Evolutionary conservation across 2,329 filamentous ascomycete genomes (phyloP), one percentile per base, ranked within the genome.

Genomic region (Exophiala dermatitidis): DNA sequence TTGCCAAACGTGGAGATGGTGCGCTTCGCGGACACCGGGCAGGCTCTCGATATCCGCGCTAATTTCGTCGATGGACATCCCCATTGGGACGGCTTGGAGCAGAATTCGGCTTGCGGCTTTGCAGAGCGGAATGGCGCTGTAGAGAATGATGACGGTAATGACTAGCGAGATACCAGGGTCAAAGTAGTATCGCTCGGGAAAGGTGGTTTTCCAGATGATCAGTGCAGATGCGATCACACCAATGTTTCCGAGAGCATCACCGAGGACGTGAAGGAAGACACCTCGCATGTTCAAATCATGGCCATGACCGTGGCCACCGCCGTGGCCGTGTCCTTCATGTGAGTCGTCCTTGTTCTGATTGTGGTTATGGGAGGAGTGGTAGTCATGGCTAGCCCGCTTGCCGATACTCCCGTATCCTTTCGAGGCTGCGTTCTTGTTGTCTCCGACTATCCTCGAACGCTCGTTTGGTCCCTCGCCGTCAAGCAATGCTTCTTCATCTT

Each of bases 1-100:
- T 70, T 97, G 91, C 93, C 93, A 98, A 58, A 98, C 90, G 68
- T 98, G 93, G 26, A 98, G 79, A 68, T 98, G 91, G 71, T 98
- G 93, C 66, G 90, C 95, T 67, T 86, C 89, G 57, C 93, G 76
- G 45, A 98, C 86, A 40, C 90, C 90, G 0, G 86, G 85, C 4
- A 98, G 81, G 10, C 80, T 74, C 66, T 90, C 82, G 50, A 98
- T 95, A 67, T 98, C 93, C 61, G 91, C 85, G 61, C 89, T 87
- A 69, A 98, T 91, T 55, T 97, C 88, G 60, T 90, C 85, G 52
- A 96, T 82, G 62, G 85, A 84, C 63, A 98, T 84, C 50, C 91
- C 87, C 54, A 90, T 85, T 0, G 93, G 93, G 0, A 93, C 95
- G 2, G 91, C 93, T 71, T 98, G 93, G 0, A 98, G 80, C 9